Evolutionary conservation across 108 stramenopile genomes (phyloP).

Genomic region (Cyclotella choctawhatcheeana): DNA sequence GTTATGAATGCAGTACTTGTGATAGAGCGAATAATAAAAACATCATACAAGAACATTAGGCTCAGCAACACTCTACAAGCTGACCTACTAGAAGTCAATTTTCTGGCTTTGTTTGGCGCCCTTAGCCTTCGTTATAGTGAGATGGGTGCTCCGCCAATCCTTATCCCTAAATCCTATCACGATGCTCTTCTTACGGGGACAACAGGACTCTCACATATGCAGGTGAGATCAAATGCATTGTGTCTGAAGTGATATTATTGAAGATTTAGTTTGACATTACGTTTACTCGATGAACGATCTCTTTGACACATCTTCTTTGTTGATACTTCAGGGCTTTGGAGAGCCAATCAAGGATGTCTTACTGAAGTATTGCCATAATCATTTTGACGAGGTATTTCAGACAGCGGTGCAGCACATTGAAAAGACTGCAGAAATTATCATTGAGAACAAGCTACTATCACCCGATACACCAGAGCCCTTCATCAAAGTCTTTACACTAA

Average conservation of each 20-base stretch:
- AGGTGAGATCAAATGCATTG: background rate
- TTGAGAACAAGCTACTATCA: constrained; percentile 1
- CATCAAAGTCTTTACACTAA: constrained; percentile 7
- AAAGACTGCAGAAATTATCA: constrained; percentile 14
- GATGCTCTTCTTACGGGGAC: constrained; percentile 9
- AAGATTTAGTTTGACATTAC: too few relatives aligned
- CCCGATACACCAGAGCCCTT: background rate
- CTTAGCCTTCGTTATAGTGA: constrained; percentile 30
- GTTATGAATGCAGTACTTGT: constrained; percentile 25
- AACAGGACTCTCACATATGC: constrained; percentile 2
- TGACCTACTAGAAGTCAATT: constrained; percentile 22
- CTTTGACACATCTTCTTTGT: background rate
- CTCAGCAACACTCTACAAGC: constrained; percentile 15
- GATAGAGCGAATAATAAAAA: constrained; percentile 19
- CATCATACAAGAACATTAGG: constrained; percentile 9
- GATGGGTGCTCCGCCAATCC: constrained; percentile 13
- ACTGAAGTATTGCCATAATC: constrained; percentile 16
- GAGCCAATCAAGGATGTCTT: constrained; percentile 17
- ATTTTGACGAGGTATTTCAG: constrained; percentile 32
- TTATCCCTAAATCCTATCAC: constrained; percentile 15
- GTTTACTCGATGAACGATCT: background rate
- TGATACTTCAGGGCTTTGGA: constrained; percentile 29
- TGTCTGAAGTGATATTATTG: too few relatives aligned
- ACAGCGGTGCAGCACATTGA: constrained; percentile 19
- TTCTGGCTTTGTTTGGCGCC: constrained; percentile 15